Conservation (phyloP, 2,329 filamentous ascomycete genomes). For the Fusarium palustre region DNA sequence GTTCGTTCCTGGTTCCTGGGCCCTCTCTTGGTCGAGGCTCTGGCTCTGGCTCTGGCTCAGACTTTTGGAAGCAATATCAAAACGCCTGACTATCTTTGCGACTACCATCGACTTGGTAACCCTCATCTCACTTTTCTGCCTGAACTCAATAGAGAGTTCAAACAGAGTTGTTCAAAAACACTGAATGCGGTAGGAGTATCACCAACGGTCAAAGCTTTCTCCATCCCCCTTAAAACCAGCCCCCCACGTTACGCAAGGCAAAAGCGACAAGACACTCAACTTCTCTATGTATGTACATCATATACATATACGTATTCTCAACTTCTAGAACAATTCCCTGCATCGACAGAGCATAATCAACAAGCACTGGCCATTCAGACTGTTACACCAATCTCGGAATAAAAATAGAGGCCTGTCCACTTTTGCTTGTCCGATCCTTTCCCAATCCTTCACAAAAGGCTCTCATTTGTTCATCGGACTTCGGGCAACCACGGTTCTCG, state of each 20-base stretch:
- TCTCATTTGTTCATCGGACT: constrained; percentile 16
- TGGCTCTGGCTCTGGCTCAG: constrained; percentile 17
- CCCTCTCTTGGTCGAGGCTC: constrained; percentile 25
- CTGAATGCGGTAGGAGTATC: constrained; percentile 32
- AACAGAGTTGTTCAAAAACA: constrained; percentile 20
- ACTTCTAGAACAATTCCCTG: constrained; percentile 42
- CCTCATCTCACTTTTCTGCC: background rate
- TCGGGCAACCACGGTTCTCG: constrained; percentile 24
- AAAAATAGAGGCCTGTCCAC: constrained; percentile 29
- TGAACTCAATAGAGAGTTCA: constrained; percentile 1
- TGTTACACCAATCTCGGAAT: constrained; percentile 11
- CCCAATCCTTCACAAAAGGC: constrained; percentile 9
- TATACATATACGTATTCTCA: constrained; percentile 17
- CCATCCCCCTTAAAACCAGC: constrained; percentile 21
- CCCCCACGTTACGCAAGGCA: constrained; percentile 39
- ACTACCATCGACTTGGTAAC: background rate
- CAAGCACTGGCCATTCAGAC: constrained; percentile 10
- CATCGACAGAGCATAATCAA: constrained; percentile 7
- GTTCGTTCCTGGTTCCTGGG: constrained; percentile 34
- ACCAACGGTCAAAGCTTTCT: constrained; percentile 42
- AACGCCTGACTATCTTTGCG: constrained; percentile 9
- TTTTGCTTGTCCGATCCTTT: constrained; percentile 18
- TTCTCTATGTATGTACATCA: constrained; percentile 1
- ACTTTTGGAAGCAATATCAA: constrained; percentile 1
- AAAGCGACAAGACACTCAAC: constrained; percentile 29